Percentiles rank a stretch among this genome's conserved stretches.
Evolutionary conservation across 2,329 filamentous ascomycete species (phyloP).

Genomic region (Cladophialophora yegresii): DNA sequence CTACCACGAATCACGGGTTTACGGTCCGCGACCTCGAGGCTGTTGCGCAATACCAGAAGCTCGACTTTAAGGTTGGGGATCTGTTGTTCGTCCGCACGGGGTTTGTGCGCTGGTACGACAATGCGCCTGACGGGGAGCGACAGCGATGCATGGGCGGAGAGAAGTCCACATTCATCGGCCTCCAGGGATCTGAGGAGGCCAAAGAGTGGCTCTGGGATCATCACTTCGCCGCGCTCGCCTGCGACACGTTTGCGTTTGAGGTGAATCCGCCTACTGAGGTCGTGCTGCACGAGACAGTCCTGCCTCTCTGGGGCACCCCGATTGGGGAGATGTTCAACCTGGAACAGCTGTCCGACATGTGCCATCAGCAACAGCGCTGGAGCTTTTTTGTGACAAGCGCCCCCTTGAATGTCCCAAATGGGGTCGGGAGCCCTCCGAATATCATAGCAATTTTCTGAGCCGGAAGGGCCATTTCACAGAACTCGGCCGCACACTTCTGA

Average conservation of each 20-base stretch:
- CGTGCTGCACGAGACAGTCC: background rate
- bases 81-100: background rate
- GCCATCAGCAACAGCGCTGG: background rate
- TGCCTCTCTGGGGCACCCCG: background rate
- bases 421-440: background rate
- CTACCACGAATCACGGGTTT: background rate
- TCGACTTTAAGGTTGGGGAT: background rate
- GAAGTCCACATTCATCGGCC: conserved; percentile 19
- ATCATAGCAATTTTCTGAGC: background rate
- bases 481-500: background rate
- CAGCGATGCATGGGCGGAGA: conserved; percentile 22
- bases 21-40: background rate
- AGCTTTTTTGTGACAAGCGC: background rate
- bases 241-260: background rate
- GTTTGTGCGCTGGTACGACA: background rate
- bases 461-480: too few relatives aligned
- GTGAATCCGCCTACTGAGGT: background rate
- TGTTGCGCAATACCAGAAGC: background rate
- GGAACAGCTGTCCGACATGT: background rate
- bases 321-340: background rate
- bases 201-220: background rate
- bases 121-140: background rate
- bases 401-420: background rate
- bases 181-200: background rate
- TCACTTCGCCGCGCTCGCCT: background rate